Evolutionary conservation across 805 yeast genomes (phyloP).

Genomic region (Blastobotrys peoriensis): DNA sequence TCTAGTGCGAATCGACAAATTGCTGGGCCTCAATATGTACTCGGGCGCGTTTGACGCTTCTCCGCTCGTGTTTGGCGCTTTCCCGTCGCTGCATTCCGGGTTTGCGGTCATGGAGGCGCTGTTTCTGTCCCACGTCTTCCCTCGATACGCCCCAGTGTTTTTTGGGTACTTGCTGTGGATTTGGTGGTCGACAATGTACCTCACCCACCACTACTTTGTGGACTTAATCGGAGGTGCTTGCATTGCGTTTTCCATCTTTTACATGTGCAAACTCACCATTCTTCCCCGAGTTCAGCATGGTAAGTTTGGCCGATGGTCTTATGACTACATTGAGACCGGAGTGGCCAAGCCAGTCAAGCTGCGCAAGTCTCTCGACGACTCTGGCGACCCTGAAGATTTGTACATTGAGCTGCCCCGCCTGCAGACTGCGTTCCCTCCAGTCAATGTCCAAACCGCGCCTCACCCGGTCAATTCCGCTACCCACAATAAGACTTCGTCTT

Average conservation of each 20-base stretch:
- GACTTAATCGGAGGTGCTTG: slow-evolving; percentile 92
- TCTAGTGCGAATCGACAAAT: slow-evolving; percentile 72
- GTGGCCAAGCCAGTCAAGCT: slow-evolving; percentile 17
- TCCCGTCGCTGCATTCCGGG: slow-evolving; percentile 82
- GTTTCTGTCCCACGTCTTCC: slow-evolving; percentile 79
- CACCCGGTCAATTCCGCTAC: neutral
- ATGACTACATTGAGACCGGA: slow-evolving; percentile 34
- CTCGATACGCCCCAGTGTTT: slow-evolving; percentile 58
- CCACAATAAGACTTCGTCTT: slow-evolving; percentile 5
- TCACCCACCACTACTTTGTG: slow-evolving; percentile 93
- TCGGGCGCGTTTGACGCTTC: slow-evolving; percentile 76
- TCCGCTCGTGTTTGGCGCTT: slow-evolving; percentile 91
- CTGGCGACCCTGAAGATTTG: slow-evolving; percentile 14
- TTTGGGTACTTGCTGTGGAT: slow-evolving; percentile 80
- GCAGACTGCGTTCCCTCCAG: slow-evolving; percentile 1
- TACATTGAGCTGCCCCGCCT: slow-evolving; percentile 21
- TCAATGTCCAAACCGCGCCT: neutral
- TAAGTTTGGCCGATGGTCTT: slow-evolving; percentile 37
- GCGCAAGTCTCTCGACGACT: slow-evolving; percentile 22
- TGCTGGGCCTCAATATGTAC: slow-evolving; percentile 77
- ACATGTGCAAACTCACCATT: slow-evolving; percentile 54
- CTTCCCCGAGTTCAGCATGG: slow-evolving; percentile 48
- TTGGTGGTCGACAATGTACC: slow-evolving; percentile 98
- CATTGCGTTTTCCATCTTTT: slow-evolving; percentile 66
- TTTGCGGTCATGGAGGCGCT: slow-evolving; percentile 91